phyloP scores from a whole-genome alignment of 345 rosid species.

The Gossypioides kirkii region DNA sequence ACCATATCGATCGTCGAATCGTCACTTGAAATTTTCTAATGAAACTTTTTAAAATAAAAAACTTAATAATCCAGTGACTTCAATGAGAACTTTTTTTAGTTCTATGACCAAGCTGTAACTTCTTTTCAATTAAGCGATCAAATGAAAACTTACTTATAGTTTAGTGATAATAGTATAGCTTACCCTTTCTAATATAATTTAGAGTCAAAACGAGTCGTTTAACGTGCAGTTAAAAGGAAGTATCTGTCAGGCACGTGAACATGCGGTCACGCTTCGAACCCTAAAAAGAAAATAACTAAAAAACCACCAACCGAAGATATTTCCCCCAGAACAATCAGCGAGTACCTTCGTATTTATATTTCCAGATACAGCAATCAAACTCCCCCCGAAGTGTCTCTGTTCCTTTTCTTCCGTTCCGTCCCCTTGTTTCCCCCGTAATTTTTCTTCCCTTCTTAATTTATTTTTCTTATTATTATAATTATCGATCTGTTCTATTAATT shows the following conservation, averaged over 20 bases:
- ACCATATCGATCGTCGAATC: too few species aligned
- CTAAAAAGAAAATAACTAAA: not conserved
- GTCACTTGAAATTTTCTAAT: too few species aligned
- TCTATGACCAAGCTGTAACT: too few species aligned
- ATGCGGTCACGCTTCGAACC: constrained; percentile 5
- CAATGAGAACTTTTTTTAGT: too few species aligned
- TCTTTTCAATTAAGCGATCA: too few species aligned
- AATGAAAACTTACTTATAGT: too few species aligned
- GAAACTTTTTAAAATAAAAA: too few species aligned
- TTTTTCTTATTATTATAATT: not conserved
- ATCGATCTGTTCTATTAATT: not conserved
- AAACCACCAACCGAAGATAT: not conserved
- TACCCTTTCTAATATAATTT: too few species aligned
- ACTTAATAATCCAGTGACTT: too few species aligned
- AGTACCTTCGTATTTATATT: not conserved
- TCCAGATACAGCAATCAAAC: not conserved
- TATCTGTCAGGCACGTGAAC: not conserved
- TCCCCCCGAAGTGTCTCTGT: not conserved
- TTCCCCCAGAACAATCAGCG: not conserved
- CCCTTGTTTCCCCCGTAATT: not conserved
- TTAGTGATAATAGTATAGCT: accelerated
- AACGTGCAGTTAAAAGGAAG: not conserved
- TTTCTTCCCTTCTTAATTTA: not conserved
- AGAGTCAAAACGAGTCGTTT: not conserved
- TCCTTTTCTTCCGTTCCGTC: not conserved